These are phyloP conservation scores for Plantago elongata DNA, from an alignment of 257 asterid species.

Conservation along the genomic window DNA sequence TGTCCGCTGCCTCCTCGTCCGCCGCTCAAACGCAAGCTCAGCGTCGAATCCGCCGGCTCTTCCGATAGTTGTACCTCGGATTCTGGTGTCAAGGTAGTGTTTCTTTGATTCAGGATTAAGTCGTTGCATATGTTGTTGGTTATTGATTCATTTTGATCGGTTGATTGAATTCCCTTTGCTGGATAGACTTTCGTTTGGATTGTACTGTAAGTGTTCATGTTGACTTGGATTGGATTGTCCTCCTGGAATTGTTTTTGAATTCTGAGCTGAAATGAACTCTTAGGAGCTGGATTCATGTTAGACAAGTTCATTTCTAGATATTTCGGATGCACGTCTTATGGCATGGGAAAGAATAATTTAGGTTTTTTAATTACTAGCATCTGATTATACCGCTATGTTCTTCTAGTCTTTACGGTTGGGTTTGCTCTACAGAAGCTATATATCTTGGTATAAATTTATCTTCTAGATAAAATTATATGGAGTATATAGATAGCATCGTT, in stretches of 20 bases:
- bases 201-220: background rate
- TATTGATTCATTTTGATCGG: background rate
- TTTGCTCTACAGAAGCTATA: background rate
- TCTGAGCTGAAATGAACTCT: background rate
- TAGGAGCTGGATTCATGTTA: background rate
- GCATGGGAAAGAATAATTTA: no score
- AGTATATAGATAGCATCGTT: background rate
- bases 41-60: constrained; percentile 40
- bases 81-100: background rate
- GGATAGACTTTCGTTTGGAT: background rate
- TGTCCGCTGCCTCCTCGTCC: constrained; percentile 93
- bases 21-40: constrained; percentile 82
- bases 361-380: no score
- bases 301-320: background rate
- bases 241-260: background rate
- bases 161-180: no score
- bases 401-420: no score
- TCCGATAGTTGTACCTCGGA: constrained; percentile 23
- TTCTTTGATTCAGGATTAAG: background rate
- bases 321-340: no score
- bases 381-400: no score
- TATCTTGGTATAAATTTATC: background rate
- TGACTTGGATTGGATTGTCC: background rate
- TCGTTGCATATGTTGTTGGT: background rate
- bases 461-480: background rate